Evolutionary conservation across 768 basidiomycete genomes (phyloP).

Genomic region (Galerina sulciceps): DNA sequence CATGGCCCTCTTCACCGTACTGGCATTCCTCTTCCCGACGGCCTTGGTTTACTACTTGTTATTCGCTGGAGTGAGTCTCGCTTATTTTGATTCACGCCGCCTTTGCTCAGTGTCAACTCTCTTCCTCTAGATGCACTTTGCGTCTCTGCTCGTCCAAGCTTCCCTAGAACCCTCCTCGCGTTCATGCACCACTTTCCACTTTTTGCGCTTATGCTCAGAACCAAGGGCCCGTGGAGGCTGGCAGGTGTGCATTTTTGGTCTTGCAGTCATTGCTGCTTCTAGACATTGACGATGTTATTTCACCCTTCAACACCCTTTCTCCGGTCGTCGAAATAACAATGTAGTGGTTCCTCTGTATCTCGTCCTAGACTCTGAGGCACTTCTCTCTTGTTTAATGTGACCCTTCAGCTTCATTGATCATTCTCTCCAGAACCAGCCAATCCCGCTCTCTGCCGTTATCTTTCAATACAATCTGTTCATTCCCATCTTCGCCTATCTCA

Average conservation of each 20-base stretch:
- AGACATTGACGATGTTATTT: not conserved
- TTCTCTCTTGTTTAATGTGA: not conserved
- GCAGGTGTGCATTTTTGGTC: slow-evolving; percentile 56
- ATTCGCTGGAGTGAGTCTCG: slow-evolving; percentile 65
- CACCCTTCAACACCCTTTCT: not conserved
- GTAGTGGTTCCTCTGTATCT: slow-evolving; percentile 21
- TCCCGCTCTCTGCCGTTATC: slow-evolving; percentile 55
- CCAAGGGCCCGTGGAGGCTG: slow-evolving; percentile 82
- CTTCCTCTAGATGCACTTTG: slow-evolving; percentile 30
- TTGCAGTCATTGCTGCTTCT: not conserved
- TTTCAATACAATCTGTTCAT: slow-evolving; percentile 57
- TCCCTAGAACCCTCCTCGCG: slow-evolving; percentile 66
- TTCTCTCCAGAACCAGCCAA: slow-evolving; percentile 51
- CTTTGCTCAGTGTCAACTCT: slow-evolving; percentile 48
- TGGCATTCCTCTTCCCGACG: slow-evolving; percentile 85
- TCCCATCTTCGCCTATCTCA: not conserved
- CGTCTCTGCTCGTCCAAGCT: slow-evolving; percentile 62
- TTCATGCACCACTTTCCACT: slow-evolving; percentile 94
- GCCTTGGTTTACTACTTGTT: slow-evolving; percentile 84
- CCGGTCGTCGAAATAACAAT: slow-evolving; percentile 1
- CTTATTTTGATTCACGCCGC: not conserved
- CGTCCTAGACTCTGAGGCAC: slow-evolving; percentile 38
- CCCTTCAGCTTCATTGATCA: not conserved
- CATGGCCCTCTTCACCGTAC: slow-evolving; percentile 83
- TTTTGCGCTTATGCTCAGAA: slow-evolving; percentile 81